Percentiles rank a stretch among this genome's conserved stretches.
Conservation (phyloP, 257 asterid genomes). For the Ilex asprella region DNA sequence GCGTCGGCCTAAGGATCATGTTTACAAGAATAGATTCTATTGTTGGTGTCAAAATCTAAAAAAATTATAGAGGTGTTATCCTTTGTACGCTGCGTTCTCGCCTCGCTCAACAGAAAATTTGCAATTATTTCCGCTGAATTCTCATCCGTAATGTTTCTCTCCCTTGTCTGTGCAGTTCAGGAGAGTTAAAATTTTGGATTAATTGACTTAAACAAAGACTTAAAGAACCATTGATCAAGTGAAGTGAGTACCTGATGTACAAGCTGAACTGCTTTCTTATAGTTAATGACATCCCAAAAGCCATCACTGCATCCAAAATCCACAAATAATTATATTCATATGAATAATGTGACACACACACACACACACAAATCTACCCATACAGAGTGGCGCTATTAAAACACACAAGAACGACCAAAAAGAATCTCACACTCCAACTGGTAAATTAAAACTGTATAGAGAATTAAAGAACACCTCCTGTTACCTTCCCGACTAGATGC, state of each 20-base stretch:
- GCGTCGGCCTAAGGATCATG: conserved; percentile 19
- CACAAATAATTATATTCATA: background rate
- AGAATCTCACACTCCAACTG: too few species aligned
- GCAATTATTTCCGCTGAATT: conserved; percentile 65
- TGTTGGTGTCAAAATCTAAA: conserved; percentile 50
- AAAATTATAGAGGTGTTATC: conserved; percentile 85
- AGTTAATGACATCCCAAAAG: conserved; percentile 82
- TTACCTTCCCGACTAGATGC: too few species aligned
- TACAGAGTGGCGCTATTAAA: too few species aligned
- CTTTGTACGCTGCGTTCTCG: conserved; percentile 69
- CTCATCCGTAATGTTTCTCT: conserved; percentile 31
- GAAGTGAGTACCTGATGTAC: conserved; percentile 53
- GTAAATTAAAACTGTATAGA: too few species aligned
- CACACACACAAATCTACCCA: too few species aligned
- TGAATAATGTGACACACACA: background rate
- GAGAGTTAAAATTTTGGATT: background rate
- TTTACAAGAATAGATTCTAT: conserved; percentile 36
- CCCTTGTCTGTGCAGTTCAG: conserved; percentile 40
- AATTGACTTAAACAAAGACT: background rate
- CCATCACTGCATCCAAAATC: conserved; percentile 60
- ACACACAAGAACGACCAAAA: too few species aligned
- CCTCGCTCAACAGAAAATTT: conserved; percentile 65
- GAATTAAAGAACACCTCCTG: too few species aligned
- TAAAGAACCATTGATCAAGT: background rate
- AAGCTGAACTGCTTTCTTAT: conserved; percentile 76